A percentile compares a stretch with the other conserved stretches of the same genome.
These are phyloP conservation scores for Glaciozyma antarctica DNA, from an alignment of 768 basidiomycete species.

Conservation along the genomic window DNA sequence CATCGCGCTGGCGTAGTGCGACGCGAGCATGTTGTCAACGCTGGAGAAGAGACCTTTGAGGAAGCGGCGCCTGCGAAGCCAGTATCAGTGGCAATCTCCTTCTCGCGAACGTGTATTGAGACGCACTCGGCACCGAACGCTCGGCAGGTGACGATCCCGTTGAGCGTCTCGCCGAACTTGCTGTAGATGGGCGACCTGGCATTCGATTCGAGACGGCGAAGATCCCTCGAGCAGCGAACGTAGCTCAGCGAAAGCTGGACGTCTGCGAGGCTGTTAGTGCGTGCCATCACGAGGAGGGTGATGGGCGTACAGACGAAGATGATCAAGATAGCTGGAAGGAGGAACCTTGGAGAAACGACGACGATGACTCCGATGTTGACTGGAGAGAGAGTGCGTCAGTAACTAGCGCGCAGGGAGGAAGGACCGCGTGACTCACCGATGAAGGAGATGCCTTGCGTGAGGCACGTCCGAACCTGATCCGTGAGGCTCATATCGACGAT, in stretches of 20 bases:
- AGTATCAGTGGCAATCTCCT: not conserved
- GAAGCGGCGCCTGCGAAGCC: conserved; percentile 48
- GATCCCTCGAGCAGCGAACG: conserved; percentile 55
- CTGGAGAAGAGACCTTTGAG: conserved; percentile 61
- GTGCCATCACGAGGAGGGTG: too few relatives aligned
- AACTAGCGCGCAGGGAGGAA: not conserved
- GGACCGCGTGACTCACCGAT: conserved; percentile 41
- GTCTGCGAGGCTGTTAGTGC: conserved; percentile 32
- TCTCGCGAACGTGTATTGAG: not conserved
- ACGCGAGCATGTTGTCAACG: conserved; percentile 59
- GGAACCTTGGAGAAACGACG: conserved; percentile 54
- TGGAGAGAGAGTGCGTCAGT: not conserved
- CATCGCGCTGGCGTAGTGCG: conserved; percentile 51
- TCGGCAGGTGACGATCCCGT: conserved; percentile 40
- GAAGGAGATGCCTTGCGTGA: conserved; percentile 35
- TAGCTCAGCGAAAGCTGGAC: conserved; percentile 54
- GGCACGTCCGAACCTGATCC: conserved; percentile 17
- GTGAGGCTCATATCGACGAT: conserved; percentile 16
- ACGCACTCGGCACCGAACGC: conserved; percentile 39
- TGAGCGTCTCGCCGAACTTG: conserved; percentile 40
- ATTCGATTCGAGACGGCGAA: conserved; percentile 44
- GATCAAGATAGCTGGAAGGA: conserved; percentile 58
- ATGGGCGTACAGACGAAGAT: conserved; percentile 48
- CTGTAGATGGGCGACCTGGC: conserved; percentile 41
- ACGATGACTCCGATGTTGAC: conserved; percentile 57